Base-by-base conservation (phyloP, 495 filamentous ascomycete species). In the Chaetomium fimeti region DNA sequence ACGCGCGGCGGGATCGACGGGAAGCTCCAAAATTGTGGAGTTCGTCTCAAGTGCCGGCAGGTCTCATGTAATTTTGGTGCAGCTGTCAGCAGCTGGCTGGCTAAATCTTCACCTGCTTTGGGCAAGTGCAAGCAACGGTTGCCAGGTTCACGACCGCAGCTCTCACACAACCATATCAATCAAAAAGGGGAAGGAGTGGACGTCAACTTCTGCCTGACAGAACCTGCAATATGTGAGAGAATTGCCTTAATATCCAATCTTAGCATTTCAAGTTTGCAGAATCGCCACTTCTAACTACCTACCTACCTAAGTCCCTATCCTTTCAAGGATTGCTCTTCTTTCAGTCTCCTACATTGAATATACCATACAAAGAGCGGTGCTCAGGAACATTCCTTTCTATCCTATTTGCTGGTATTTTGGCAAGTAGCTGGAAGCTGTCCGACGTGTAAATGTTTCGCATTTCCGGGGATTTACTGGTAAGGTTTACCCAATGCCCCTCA, bases 1-100 rank as follows among this genome's bases (percentile, higher is more conserved):
- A 42, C n/a, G 32, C 59, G 20, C 32, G 28, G 13, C 22, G 49
- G 7, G 52, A 57, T 49, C 27, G 61, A 42, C 53, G 40, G 60
- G 28, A 25, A 22, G 60, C 29, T 54, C 24, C 40, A 47, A 49
- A 36, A 38, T 48, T 62, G 60, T 11, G 60, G 60, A 55, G 60
- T 32, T 49, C 2, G 29, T 20, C 8, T 45, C 56, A 27, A 62
- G 40, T 62, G 52, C 60, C 60, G 60, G 51, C 51, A 43, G 36
- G 49, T 16, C 52, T 29, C 43, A 22, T 1, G 16, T 7, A 49
- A 47, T 22, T 22, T 24, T 29, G 7, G 28, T 5, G 15, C 43
- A 42, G 59, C 45, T 51, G 58, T 9, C 12, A 4, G 0, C 60
- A 62, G 59, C 18, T 61, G 59, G 12, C n/a, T 0, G 25, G 49